A percentile compares a stretch with the other conserved stretches of the same genome.
Evolutionary conservation across 352 stramenopile species (phyloP).

Genomic region (Phytopythium vexans): DNA sequence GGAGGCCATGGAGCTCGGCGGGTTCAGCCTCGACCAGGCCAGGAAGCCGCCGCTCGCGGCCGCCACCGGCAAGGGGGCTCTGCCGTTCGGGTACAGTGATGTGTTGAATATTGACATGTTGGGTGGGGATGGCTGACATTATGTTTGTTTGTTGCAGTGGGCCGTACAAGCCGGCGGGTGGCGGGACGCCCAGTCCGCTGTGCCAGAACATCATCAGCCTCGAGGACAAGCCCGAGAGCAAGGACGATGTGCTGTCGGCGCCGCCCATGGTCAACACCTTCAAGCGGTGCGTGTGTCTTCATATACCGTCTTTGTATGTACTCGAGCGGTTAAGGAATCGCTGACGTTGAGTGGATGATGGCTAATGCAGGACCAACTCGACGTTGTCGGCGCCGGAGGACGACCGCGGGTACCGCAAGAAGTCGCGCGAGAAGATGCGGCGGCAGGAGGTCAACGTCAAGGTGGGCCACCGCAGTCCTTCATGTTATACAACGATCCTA

Average conservation of each 20-base stretch:
- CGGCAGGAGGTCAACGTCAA: slow-evolving; percentile 80
- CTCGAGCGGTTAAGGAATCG: too few species aligned
- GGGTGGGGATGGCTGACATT: neutral
- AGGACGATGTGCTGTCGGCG: slow-evolving; percentile 7
- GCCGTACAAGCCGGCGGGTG: slow-evolving; percentile 16
- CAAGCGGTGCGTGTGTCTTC: slow-evolving; percentile 36
- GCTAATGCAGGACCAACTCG: slow-evolving; percentile 7
- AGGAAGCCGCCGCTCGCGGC: slow-evolving; percentile 11
- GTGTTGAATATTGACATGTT: too few species aligned
- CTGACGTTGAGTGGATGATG: too few species aligned
- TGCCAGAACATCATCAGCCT: slow-evolving; percentile 42
- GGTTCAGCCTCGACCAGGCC: slow-evolving; percentile 36
- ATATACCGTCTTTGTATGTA: slow-evolving; percentile 1
- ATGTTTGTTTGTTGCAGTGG: neutral
- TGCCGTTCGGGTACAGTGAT: slow-evolving; percentile 13
- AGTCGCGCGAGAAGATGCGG: slow-evolving; percentile 75
- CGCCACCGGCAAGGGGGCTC: slow-evolving; percentile 3
- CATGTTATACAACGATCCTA: neutral
- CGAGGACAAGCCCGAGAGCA: slow-evolving; percentile 21
- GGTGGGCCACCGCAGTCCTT: too few species aligned
- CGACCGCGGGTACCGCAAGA: slow-evolving; percentile 65
- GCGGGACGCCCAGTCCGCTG: slow-evolving; percentile 11
- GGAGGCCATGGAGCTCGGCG: slow-evolving; percentile 33
- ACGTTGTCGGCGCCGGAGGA: slow-evolving; percentile 32
- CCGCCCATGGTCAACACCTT: slow-evolving; percentile 12